Conservation (phyloP, 2,329 filamentous ascomycete species). For the Penicillium thymicola region DNA sequence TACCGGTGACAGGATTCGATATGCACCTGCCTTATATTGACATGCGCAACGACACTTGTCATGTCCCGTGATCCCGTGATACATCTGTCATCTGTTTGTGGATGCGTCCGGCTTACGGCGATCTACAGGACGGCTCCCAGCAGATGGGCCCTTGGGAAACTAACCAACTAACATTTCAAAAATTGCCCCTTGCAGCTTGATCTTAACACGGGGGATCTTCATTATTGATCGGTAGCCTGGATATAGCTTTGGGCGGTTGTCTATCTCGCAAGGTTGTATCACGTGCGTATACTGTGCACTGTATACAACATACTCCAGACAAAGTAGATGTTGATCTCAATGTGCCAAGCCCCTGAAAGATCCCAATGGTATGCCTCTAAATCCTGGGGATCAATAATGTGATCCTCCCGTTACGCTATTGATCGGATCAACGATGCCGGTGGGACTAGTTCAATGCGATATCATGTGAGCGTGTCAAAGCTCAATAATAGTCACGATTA, state of each 20-base stretch:
- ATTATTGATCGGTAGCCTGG: neutral
- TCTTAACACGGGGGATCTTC: neutral
- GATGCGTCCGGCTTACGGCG: neutral
- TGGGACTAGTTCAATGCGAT: neutral
- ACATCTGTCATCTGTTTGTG: neutral
- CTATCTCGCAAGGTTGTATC: neutral
- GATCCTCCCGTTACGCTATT: conserved; percentile 4
- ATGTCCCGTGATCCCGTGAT: neutral
- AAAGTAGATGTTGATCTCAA: neutral
- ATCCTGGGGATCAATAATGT: neutral
- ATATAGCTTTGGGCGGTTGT: neutral
- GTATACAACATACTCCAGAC: neutral
- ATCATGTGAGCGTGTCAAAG: conserved; percentile 2
- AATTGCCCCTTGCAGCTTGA: neutral
- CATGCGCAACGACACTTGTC: neutral
- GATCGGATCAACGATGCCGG: neutral
- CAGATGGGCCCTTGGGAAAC: neutral
- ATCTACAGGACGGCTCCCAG: conserved; percentile 15
- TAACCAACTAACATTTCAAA: neutral
- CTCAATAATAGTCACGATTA: neutral
- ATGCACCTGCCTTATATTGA: neutral
- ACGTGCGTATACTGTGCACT: neutral
- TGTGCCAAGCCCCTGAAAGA: neutral
- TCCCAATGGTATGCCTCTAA: neutral
- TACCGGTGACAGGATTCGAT: neutral